These are phyloP conservation scores for Ettlia oleoabundans DNA, from an alignment of 139 green algal genomes.

Conservation along the genomic window DNA sequence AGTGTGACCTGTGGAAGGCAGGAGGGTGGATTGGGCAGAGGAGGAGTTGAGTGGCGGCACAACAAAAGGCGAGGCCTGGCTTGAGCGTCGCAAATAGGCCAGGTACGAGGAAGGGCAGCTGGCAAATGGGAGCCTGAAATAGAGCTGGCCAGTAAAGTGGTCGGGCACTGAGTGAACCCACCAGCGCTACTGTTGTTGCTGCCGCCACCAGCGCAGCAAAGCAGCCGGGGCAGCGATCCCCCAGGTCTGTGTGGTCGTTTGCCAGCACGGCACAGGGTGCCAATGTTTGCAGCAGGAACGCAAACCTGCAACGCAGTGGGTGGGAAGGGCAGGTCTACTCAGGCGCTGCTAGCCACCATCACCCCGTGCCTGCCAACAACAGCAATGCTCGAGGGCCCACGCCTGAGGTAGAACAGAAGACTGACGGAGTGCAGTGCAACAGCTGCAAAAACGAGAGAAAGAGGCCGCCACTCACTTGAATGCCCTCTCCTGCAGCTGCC, in stretches of 20 bases:
- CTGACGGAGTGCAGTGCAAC: no score
- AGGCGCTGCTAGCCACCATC: no score
- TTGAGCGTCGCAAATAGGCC: no score
- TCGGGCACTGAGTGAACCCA: not conserved
- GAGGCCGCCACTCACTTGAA: constrained; percentile 54
- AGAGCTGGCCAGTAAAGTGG: no score
- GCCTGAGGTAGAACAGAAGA: no score
- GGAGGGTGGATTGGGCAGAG: not conserved
- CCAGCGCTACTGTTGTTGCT: constrained; percentile 6
- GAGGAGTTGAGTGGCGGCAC: no score
- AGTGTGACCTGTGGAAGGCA: not conserved
- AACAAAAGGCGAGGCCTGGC: no score
- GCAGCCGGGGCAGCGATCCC: constrained; percentile 12
- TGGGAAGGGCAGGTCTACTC: not conserved
- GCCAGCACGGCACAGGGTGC: constrained; percentile 3
- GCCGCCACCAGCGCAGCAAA: constrained; percentile 2
- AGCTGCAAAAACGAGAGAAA: not conserved
- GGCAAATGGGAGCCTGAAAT: not conserved
- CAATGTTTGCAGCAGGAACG: constrained; percentile 17
- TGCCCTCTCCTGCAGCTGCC: constrained; percentile 52
- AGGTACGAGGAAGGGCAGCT: not conserved
- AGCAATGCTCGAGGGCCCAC: no score
- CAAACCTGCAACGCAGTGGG: not conserved
- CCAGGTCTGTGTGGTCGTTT: not conserved
- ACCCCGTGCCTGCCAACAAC: no score